Base-by-base conservation (phyloP, 108 stramenopile species). In the Skeletonema tropicum region DNA sequence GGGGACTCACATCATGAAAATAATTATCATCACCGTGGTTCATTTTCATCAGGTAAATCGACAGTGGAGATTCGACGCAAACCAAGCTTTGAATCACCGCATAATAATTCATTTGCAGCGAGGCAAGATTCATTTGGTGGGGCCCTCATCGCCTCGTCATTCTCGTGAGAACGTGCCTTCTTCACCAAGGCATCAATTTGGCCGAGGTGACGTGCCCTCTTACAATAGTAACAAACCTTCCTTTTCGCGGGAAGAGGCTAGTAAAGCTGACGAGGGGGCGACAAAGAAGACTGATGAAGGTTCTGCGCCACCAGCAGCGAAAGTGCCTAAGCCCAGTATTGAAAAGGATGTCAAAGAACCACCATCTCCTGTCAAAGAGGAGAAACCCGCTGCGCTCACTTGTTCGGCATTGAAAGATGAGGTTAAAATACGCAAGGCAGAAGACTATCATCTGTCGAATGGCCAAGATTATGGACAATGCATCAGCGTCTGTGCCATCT, bases 341-440 rank as follows among this genome's bases (percentile, higher is more conserved):
- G 39, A 41, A 41, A 12, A 45, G 42, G 42, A 15, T 45, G 15
- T n/a, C 15, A 55, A 55, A 55, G 52, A 55, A 23, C 52, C 48
- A 49, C 17, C 55, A 60, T 66, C 55, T 30, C 33, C 36, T 31
- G 35, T 70, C 4, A 58, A 38, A 31, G 64, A 65, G 11, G 33
- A 64, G 35, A 29, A 64, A 26, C 66, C 76, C 11, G 39, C 39
- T 17, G 57, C 71, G 0, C 19, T 83, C 29, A 83, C 82, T 11
- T 84, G 83, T 36, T 41, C 78, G 2, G 48, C 73, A 13, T 33
- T 83, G 8, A 67, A 33, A 15, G 73, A 57, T 32, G 39, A n/a
- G 14, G 82, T 79, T 12, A 79, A 78, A 49, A 65, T 69, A 23
- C 25, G 59, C 26, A 79, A 80, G 31, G 83, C 83, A 33, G 83